Evolutionary conservation across 352 stramenopile species (phyloP).

Genomic region (Phytophthora cryptogea): DNA sequence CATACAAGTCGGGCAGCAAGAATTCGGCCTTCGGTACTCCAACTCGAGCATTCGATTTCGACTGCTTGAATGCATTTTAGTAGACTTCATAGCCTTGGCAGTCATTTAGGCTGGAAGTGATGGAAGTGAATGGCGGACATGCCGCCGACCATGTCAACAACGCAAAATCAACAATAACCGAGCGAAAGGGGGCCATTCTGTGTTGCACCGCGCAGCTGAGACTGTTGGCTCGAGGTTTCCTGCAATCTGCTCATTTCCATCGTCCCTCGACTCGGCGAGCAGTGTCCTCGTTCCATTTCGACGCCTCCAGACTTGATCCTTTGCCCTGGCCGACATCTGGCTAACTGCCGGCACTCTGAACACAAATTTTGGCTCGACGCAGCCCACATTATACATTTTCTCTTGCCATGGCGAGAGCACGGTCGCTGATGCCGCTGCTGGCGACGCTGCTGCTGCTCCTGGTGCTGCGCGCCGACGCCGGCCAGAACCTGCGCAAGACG

Average conservation of each 20-base stretch:
- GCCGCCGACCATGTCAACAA: slow-evolving; percentile 10
- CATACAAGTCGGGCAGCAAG: not conserved
- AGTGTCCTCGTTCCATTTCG: slow-evolving; percentile 16
- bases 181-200: slow-evolving; percentile 14
- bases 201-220: slow-evolving; percentile 20
- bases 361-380: slow-evolving; percentile 7
- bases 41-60: too few relatives aligned
- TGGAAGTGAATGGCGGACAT: not conserved
- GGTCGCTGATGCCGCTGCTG: slow-evolving; percentile 25
- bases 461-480: slow-evolving; percentile 26
- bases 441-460: slow-evolving; percentile 33
- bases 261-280: not conserved
- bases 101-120: not conserved
- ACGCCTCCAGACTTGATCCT: slow-evolving; percentile 17
- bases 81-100: too few relatives aligned
- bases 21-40: not conserved
- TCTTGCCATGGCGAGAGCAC: slow-evolving; percentile 24
- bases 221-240: slow-evolving; percentile 3
- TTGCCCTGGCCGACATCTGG: slow-evolving; percentile 13
- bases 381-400: slow-evolving; percentile 22
- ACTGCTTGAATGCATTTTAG: too few relatives aligned
- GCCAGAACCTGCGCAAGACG: slow-evolving; percentile 61
- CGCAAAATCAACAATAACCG: slow-evolving; percentile 5
- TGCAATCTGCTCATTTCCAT: slow-evolving; percentile 19
- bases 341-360: slow-evolving; percentile 13